Conservation (phyloP, 306 rosid species). For the Lithocarpus polystachyus region DNA sequence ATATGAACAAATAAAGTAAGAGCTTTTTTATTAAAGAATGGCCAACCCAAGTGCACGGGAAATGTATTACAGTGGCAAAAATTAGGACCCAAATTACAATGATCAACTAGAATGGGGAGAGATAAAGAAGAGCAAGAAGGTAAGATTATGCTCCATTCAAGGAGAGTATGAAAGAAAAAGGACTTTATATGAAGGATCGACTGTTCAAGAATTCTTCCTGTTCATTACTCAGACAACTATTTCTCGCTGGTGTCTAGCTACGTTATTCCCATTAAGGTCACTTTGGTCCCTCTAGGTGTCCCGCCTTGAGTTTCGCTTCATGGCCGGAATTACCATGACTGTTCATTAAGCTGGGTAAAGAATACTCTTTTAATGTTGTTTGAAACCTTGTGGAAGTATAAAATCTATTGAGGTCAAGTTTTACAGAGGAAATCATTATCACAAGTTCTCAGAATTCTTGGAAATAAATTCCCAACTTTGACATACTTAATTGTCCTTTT, state of each 20-base stretch:
- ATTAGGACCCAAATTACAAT: too few relatives aligned
- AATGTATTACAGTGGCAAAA: too few relatives aligned
- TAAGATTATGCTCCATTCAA: background rate
- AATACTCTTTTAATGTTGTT: background rate
- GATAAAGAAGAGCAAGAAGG: too few relatives aligned
- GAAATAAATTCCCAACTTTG: too few relatives aligned
- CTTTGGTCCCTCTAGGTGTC: constrained; percentile 64
- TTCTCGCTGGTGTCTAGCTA: constrained; percentile 81
- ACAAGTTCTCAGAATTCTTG: background rate
- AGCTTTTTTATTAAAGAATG: too few relatives aligned
- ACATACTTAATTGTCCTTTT: background rate
- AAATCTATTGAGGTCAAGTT: background rate
- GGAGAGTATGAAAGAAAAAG: constrained; percentile 45
- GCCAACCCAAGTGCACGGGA: too few relatives aligned
- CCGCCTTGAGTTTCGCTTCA: constrained; percentile 58
- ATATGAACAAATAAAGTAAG: constrained; percentile 24
- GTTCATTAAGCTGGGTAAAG: constrained; percentile 12
- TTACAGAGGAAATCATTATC: background rate
- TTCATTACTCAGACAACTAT: constrained; percentile 87
- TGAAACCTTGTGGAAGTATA: background rate
- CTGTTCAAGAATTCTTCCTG: constrained; percentile 68
- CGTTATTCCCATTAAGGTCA: constrained; percentile 48
- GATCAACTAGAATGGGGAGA: too few relatives aligned
- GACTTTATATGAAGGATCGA: too few relatives aligned
- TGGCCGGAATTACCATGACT: constrained; percentile 64